Conservation (phyloP, 306 rosid genomes). For the Trichosanthes cucumerina region DNA sequence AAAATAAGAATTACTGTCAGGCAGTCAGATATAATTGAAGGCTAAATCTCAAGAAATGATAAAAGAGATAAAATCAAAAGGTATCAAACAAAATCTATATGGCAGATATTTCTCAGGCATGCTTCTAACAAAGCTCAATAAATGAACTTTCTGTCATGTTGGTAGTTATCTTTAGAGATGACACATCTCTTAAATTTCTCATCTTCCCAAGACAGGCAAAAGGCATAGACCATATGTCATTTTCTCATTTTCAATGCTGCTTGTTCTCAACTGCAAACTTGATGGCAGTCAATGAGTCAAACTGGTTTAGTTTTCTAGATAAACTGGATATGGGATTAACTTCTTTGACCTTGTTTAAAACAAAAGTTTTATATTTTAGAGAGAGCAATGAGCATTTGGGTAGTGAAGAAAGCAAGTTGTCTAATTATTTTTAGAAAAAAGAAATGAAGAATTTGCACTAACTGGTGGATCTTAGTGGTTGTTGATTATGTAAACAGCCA, state of each 20-base stretch:
- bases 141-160: neutral
- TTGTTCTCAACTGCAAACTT: neutral
- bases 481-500: constrained; percentile 40
- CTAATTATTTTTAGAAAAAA: neutral
- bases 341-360: neutral
- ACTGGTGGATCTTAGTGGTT: constrained; percentile 16
- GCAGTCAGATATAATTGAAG: neutral
- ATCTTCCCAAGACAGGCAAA: neutral
- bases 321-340: neutral
- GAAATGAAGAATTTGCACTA: neutral
- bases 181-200: neutral
- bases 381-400: neutral
- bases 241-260: neutral
- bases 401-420: neutral
- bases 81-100: neutral
- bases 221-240: neutral
- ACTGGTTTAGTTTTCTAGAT: constrained; percentile 8
- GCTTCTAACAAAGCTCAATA: neutral
- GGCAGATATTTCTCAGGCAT: neutral
- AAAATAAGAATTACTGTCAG: neutral
- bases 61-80: neutral
- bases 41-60: neutral
- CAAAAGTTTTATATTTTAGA: neutral
- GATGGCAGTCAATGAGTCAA: neutral
- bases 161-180: neutral